Evolutionary conservation across 768 basidiomycete genomes (phyloP).

Genomic region (Amanita exitialis): DNA sequence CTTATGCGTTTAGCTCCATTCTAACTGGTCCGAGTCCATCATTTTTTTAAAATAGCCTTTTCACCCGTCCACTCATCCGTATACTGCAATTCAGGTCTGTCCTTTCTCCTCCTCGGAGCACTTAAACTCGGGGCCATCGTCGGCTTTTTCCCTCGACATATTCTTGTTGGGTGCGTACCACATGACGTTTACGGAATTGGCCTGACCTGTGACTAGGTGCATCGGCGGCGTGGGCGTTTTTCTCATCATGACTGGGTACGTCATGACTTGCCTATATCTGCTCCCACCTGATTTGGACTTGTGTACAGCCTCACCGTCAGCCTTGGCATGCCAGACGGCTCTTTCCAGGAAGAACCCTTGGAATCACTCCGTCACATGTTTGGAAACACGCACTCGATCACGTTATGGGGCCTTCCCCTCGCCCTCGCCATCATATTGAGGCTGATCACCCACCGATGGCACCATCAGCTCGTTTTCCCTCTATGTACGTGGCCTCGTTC

Average conservation of each 20-base stretch:
- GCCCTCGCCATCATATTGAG: slow-evolving; percentile 68
- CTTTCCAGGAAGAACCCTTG: slow-evolving; percentile 41
- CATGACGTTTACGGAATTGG: slow-evolving; percentile 7
- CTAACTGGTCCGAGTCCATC: slow-evolving; percentile 55
- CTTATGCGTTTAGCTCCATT: slow-evolving; percentile 79
- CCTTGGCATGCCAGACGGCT: slow-evolving; percentile 71
- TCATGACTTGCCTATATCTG: background rate
- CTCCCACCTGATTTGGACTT: background rate
- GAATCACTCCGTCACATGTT: slow-evolving; percentile 63
- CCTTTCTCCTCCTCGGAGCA: slow-evolving; percentile 81
- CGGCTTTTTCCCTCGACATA: slow-evolving; percentile 95
- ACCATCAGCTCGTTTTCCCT: slow-evolving; percentile 90
- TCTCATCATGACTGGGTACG: slow-evolving; percentile 79
- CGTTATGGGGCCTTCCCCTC: slow-evolving; percentile 75
- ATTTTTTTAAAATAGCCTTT: slow-evolving; percentile 3
- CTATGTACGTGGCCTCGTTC: slow-evolving; percentile 42
- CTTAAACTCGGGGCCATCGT: slow-evolving; percentile 78
- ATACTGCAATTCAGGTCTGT: slow-evolving; percentile 36
- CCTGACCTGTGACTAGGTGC: slow-evolving; percentile 30
- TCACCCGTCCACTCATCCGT: slow-evolving; percentile 3
- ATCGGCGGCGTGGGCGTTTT: slow-evolving; percentile 97
- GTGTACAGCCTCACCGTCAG: slow-evolving; percentile 65
- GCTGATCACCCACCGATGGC: slow-evolving; percentile 66
- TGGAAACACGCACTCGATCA: slow-evolving; percentile 47
- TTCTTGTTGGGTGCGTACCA: slow-evolving; percentile 74